A percentile compares a stretch with the other conserved stretches of the same genome.
phyloP scores from a whole-genome alignment of 1,284 basidiomycete genomes.

The Xerocomus nothofagi region DNA sequence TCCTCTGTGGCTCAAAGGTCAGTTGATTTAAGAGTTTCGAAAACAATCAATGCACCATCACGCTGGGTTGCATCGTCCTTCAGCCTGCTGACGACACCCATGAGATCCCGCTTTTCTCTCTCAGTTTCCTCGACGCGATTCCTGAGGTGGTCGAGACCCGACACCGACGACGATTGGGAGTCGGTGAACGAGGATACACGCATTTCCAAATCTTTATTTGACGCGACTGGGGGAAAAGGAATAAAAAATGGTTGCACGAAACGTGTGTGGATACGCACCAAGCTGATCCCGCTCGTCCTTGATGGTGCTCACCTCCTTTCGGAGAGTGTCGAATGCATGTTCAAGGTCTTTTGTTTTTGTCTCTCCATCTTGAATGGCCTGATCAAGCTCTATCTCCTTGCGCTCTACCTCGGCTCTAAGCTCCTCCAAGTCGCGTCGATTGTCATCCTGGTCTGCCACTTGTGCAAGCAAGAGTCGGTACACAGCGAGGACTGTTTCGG shows the following conservation, averaged over 20 bases:
- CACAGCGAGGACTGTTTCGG: slow-evolving; percentile 57
- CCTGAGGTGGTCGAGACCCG: slow-evolving; percentile 58
- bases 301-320: slow-evolving; percentile 52
- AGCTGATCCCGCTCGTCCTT: slow-evolving; percentile 65
- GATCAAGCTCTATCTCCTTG: slow-evolving; percentile 77
- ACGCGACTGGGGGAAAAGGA: slow-evolving; percentile 41
- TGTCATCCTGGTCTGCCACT: slow-evolving; percentile 50
- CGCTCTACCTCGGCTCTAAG: slow-evolving; percentile 59
- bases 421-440: slow-evolving; percentile 63
- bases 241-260: slow-evolving; percentile 7
- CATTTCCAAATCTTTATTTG: slow-evolving; percentile 52
- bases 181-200: slow-evolving; percentile 53
- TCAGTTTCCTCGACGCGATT: slow-evolving; percentile 68
- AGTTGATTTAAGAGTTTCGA: background rate
- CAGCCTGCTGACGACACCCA: slow-evolving; percentile 70
- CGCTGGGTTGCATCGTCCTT: slow-evolving; percentile 69
- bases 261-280: slow-evolving; percentile 42
- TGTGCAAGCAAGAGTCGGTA: slow-evolving; percentile 64
- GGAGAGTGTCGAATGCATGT: slow-evolving; percentile 45
- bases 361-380: slow-evolving; percentile 73
- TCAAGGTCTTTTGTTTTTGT: slow-evolving; percentile 56
- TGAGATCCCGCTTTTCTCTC: slow-evolving; percentile 76
- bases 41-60: slow-evolving; percentile 48
- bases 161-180: slow-evolving; percentile 57
- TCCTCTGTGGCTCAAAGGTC: slow-evolving; percentile 50